Evolutionary conservation across 2,329 filamentous ascomycete species (phyloP), one percentile per base, ranked within the genome.

Genomic region (Penicillium sp.): DNA sequence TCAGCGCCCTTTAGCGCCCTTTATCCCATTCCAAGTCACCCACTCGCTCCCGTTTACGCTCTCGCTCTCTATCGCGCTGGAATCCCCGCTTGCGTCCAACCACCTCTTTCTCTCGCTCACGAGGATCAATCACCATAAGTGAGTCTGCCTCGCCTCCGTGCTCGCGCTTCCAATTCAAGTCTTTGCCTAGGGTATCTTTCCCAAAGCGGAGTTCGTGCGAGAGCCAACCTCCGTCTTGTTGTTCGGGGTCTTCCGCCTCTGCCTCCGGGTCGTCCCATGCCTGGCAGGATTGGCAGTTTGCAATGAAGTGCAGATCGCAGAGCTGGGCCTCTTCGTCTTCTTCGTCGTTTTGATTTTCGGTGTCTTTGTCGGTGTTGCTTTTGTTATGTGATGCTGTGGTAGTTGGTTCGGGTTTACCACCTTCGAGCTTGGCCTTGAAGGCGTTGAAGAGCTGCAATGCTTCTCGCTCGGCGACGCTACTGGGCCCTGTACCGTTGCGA

Each of bases 241-340:
- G 80, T 17, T 80, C 78, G 3, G 77, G 76, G 3, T 75, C 73
- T 49, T 86, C 64, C 1, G 43, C 60, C 4, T 53, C 63, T 7
- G 58, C 47, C 6, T 65, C 56, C 9, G 68, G 61, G 47, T 87
- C 83, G 69, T 95, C 89, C 91, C 93, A 96, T 0, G 88, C 85
- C 58, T 85, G 86, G 74, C 94, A 97, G 45, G 91, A 96, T 71
- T 96, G 91, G 74, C 94, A 99, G 68, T 95, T 90, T 49, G 89
- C 90, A 62, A 99, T 95, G 74, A 97, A 99, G 73, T 99, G 94
- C 37, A 99, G 78, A 73, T 97, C 94, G 71, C 94, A 99, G 4
- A 95, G 81, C 50, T 83, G 83, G 3, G 86, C 87, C 71, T 95
- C 91, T 40, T 89, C 87, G 19, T 82, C 81, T 8, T 74, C 68